These are phyloP conservation scores for Paecilomyces dactylethromorphus DNA, from an alignment of 2,329 filamentous ascomycete species.

Conservation along the genomic window DNA sequence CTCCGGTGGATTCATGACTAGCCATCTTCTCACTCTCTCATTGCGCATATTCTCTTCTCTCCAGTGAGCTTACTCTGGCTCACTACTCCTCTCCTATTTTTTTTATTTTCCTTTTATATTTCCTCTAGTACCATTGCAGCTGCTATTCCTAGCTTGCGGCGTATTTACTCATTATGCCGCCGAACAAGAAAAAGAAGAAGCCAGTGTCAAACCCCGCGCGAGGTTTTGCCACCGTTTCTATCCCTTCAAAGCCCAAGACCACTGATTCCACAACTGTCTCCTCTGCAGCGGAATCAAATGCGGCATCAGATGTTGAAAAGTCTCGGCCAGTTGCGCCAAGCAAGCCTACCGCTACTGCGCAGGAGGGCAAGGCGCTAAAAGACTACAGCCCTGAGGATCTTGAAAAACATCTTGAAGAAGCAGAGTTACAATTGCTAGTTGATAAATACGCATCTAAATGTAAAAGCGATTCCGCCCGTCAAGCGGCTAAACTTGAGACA, in stretches of 20 bases:
- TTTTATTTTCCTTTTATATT: not conserved
- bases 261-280: slow-evolving; percentile 27
- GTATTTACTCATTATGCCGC: slow-evolving; percentile 51
- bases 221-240: slow-evolving; percentile 88
- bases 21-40: not conserved
- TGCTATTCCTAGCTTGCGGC: not conserved
- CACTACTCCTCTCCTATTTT: not conserved
- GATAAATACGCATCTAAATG: slow-evolving; percentile 77
- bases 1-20: slow-evolving; percentile 2
- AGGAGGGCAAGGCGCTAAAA: slow-evolving; percentile 33
- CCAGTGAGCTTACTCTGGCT: not conserved
- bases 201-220: slow-evolving; percentile 76
- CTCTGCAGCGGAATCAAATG: slow-evolving; percentile 18
- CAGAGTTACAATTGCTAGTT: slow-evolving; percentile 80
- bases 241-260: slow-evolving; percentile 72
- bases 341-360: slow-evolving; percentile 15
- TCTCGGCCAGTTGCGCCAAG: slow-evolving; percentile 1
- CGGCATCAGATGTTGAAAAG: slow-evolving; percentile 23
- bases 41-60: not conserved
- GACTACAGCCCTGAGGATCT: slow-evolving; percentile 78
- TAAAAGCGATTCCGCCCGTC: slow-evolving; percentile 70
- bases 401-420: slow-evolving; percentile 79
- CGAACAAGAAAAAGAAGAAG: slow-evolving; percentile 85
- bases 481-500: slow-evolving; percentile 71
- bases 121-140: not conserved